A percentile compares a stretch with the other conserved stretches of the same genome.
These are phyloP conservation scores for Arbutus unedo DNA, from an alignment of 148 eudicot species.

Conservation along the genomic window DNA sequence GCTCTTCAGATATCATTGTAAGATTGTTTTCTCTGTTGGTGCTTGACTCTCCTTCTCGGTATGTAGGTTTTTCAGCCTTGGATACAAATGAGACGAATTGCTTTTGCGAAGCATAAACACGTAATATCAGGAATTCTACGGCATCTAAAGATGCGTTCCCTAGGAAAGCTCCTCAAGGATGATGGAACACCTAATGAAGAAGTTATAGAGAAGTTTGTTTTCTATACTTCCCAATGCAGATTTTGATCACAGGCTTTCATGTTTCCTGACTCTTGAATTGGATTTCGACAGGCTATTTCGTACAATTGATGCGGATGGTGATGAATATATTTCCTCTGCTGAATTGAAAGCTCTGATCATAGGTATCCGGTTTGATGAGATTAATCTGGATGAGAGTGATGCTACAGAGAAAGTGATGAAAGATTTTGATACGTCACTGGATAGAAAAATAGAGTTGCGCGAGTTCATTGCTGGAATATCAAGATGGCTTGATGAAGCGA, in stretches of 20 bases:
- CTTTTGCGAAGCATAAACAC: conserved; percentile 60
- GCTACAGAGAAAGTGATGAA: conserved; percentile 54
- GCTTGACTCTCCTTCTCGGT: not conserved
- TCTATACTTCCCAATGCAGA: not conserved
- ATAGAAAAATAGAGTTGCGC: conserved; percentile 31
- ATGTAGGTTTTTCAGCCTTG: conserved; percentile 83
- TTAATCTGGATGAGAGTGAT: conserved; percentile 45
- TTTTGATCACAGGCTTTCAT: not conserved
- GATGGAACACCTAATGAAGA: conserved; percentile 52
- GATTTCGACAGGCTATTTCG: conserved; percentile 54
- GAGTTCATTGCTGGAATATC: conserved; percentile 61
- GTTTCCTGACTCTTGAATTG: conserved; percentile 9
- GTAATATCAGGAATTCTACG: conserved; percentile 60
- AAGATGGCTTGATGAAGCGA: conserved; percentile 52
- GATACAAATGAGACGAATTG: conserved; percentile 58
- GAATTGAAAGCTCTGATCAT: conserved; percentile 71
- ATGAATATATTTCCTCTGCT: conserved; percentile 41
- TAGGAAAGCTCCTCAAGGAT: conserved; percentile 50
- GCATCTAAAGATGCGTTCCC: conserved; percentile 47
- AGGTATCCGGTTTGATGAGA: conserved; percentile 64
- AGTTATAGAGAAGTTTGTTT: conserved; percentile 39
- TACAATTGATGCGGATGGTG: conserved; percentile 45
- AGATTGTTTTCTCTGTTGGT: not conserved
- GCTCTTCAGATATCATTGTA: conserved; percentile 3
- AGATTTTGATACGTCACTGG: conserved; percentile 58